Conservation (phyloP, 106 monocot species). For the Phalaenopsis equestris region DNA sequence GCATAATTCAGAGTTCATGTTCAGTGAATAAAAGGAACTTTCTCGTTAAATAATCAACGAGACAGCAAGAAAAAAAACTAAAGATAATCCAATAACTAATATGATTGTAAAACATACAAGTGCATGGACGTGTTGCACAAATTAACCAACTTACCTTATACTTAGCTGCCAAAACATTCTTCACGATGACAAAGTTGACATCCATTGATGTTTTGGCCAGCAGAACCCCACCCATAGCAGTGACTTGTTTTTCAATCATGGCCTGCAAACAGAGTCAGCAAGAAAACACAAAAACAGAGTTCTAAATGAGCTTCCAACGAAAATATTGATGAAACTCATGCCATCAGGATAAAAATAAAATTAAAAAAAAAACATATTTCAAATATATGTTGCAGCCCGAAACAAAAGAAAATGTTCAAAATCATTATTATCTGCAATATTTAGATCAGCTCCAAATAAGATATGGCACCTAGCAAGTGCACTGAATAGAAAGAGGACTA, state of each 20-base stretch:
- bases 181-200: slow-evolving; percentile 79
- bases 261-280: slow-evolving; percentile 31
- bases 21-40: background rate
- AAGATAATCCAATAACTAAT: background rate
- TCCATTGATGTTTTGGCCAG: slow-evolving; percentile 53
- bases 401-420: too few relatives aligned
- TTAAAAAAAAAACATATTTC: background rate
- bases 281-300: background rate
- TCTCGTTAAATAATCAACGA: background rate
- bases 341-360: background rate
- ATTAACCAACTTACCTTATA: slow-evolving; percentile 56
- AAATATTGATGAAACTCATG: background rate
- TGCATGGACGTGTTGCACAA: background rate
- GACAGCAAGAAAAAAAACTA: background rate
- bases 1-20: background rate
- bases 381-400: too few relatives aligned
- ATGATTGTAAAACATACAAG: background rate
- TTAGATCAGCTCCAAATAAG: too few relatives aligned
- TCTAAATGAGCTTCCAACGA: slow-evolving; percentile 2
- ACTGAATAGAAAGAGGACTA: too few relatives aligned
- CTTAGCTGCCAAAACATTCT: slow-evolving; percentile 81
- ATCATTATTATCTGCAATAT: too few relatives aligned
- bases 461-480: too few relatives aligned
- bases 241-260: slow-evolving; percentile 53
- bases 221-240: slow-evolving; percentile 77